A percentile compares a stretch with the other conserved stretches of the same genome.
These are phyloP conservation scores for Melanomma pulvis-pyrius DNA, from an alignment of 495 filamentous ascomycete species.

Conservation along the genomic window DNA sequence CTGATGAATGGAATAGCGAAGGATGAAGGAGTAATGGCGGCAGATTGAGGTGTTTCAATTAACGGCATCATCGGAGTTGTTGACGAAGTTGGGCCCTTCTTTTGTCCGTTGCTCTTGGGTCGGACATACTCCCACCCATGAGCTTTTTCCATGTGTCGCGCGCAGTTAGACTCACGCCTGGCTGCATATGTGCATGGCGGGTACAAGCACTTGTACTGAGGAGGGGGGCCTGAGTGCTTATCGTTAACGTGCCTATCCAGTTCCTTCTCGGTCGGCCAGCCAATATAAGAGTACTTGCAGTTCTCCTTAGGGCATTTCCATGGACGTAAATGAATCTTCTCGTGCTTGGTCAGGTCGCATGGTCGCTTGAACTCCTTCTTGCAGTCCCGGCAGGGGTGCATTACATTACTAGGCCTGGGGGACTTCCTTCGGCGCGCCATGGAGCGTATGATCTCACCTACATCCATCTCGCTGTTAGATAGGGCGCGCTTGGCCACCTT, in stretches of 20 bases:
- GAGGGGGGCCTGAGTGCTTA: constrained; percentile 80
- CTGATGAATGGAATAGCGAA: constrained; percentile 14
- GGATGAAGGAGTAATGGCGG: constrained; percentile 23
- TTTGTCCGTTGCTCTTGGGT: constrained; percentile 78
- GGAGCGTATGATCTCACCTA: constrained; percentile 77
- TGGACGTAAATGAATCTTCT: constrained; percentile 93
- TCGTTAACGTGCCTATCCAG: constrained; percentile 93
- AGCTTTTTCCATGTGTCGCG: constrained; percentile 99
- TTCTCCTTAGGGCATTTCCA: constrained; percentile 81
- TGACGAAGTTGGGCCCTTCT: constrained; percentile 35
- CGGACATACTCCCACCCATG: constrained; percentile 89
- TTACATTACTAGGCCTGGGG: constrained; percentile 48
- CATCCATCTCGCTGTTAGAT: constrained; percentile 49
- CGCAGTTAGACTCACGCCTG: constrained; percentile 96
- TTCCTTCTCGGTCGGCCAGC: constrained; percentile 98
- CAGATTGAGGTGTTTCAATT: constrained; percentile 29
- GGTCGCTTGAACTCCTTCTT: constrained; percentile 90
- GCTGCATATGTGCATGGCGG: constrained; percentile 88
- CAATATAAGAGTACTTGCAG: constrained; percentile 84
- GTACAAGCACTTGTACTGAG: constrained; percentile 80
- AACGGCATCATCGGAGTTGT: constrained; percentile 38
- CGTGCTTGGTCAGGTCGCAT: constrained; percentile 92
- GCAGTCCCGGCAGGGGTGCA: constrained; percentile 56
- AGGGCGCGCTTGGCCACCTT: constrained; percentile 29
- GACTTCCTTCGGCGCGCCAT: constrained; percentile 91